Percentiles rank a stretch among this genome's conserved stretches.
phyloP scores from a whole-genome alignment of 306 rosid species.

The Luffa acutangula region DNA sequence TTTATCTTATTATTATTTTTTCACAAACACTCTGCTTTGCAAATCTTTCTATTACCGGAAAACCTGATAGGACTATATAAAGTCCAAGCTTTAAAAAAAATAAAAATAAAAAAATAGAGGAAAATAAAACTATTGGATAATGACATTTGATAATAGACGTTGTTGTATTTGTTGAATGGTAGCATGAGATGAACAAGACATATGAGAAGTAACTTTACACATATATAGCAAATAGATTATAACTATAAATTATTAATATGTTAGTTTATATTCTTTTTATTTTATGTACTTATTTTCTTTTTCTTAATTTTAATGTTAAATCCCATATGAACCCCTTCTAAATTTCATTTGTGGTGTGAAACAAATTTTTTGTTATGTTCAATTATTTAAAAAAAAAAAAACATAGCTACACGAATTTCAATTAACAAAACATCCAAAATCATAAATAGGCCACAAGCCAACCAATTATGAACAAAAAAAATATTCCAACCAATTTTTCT shows the following conservation, averaged over 20 bases:
- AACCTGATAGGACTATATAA: background rate
- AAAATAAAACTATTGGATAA: background rate
- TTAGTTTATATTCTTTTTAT: background rate
- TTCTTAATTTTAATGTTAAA: no score
- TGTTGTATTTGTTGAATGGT: background rate
- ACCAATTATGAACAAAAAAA: no score
- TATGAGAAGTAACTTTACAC: background rate
- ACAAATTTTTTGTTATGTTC: no score
- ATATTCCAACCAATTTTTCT: no score
- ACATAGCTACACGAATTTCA: no score
- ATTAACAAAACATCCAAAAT: no score
- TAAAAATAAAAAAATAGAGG: no score
- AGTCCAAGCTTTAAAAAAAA: background rate
- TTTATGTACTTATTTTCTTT: no score
- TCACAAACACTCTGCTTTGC: background rate
- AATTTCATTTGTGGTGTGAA: no score
- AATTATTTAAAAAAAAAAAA: no score
- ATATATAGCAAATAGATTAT: background rate
- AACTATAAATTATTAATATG: no score
- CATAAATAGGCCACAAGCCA: no score
- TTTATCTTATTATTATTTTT: background rate
- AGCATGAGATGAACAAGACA: background rate
- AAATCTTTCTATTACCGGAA: background rate
- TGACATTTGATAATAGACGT: background rate
- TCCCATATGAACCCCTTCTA: background rate